Base-by-base conservation (phyloP, 495 filamentous ascomycete species). In the Penicillium flavigenum region DNA sequence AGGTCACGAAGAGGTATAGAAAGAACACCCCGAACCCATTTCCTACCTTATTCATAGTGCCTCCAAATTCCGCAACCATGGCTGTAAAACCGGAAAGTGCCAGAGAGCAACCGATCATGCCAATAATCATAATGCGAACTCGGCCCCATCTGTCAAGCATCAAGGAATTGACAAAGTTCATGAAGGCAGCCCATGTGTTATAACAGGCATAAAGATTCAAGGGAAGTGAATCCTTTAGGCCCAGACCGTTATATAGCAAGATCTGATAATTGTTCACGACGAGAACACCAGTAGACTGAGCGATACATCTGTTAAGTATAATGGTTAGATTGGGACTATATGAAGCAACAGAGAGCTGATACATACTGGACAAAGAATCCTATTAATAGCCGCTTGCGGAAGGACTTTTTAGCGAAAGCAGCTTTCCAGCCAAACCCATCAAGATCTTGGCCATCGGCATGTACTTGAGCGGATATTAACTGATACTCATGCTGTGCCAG, bases 211-310 rank as follows among this genome's bases (percentile, higher is more conserved):
- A 47, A 1, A 47, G n/a, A 8, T 29, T 0, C 7, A 47, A 14
- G 4, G 45, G 22, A 7, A 47, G 14, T 11, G 11, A 27, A 22
- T 31, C 11, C 3, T 45, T 22, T 29, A 47, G 36, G 9, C 57
- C 57, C 11, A 66, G 63, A n/a, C 43, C 47, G 19, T 57, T 56
- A 43, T 63, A 66, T 9, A 63, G 52, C 12, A 60, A 36, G 16
- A 66, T 52, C n/a, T 52, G 38, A 43, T 66, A 66, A 36, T 66
- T 65, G 60, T 62, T 56, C 4, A 65, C 48, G 5, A 50, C 49
- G 5, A 59, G 14, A 8, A 51, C 34, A 9, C 54, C 59, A 2
- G 59, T 61, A 39, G 54, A 60, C 46, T 61, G 56, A 43, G 45
- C 6, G 11, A n/a, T 12, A 26, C 24, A 26, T 26, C 24, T 22